Evolutionary conservation across 441 rosid species (phyloP), one percentile per base, ranked within the genome.

Genomic region (California macrophylla): DNA sequence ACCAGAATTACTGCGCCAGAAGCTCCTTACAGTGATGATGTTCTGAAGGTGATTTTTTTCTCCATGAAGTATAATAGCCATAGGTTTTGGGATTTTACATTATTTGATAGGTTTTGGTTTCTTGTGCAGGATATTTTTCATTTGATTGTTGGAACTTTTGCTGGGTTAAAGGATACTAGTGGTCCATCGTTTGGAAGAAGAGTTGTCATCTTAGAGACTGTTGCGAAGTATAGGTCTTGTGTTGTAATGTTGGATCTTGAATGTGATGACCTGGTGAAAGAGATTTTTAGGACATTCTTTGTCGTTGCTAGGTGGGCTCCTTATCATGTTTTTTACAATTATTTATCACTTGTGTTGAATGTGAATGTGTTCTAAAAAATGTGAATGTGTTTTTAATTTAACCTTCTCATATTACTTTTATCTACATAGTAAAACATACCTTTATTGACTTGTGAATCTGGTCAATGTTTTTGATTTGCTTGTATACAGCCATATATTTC

Each of bases 1-100:
- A 91, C 98, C 71, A 89, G 98, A 69, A 86, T 96, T 64, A 91
- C 99, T 72, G 99, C 99, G n/a, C 99, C 99, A 52, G 97, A 91
- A 81, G 96, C 98, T 72, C 98, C 99, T 71, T 96, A 93, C 70
- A 80, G 78, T 69, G 99, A 91, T 81, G 95, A 85, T 63, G 78
- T 83, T 74, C 77, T 96, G 74, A 96, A 90, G 99, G 99, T 93
- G 75, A 63, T 30, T 70, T 72, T 72, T 71, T 71, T 10, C 38
- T 25, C 15, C 18, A 62, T 62, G 66, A 29, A 62, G 36, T n/a
- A 26, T 62, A 15, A 13, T 15, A 62, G 16, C 13, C 40, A 15
- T 29, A 29, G 21, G 16, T 63, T n/a, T 16, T 58, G 21, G 66
- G 10, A n/a, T 28, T 29, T 63, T 18, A 29, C 40, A n/a, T 21